Percentiles rank a stretch among this genome's conserved stretches.
Evolutionary conservation across 2,329 filamentous ascomycete genomes (phyloP).

Genomic region (Xylariales sp.): DNA sequence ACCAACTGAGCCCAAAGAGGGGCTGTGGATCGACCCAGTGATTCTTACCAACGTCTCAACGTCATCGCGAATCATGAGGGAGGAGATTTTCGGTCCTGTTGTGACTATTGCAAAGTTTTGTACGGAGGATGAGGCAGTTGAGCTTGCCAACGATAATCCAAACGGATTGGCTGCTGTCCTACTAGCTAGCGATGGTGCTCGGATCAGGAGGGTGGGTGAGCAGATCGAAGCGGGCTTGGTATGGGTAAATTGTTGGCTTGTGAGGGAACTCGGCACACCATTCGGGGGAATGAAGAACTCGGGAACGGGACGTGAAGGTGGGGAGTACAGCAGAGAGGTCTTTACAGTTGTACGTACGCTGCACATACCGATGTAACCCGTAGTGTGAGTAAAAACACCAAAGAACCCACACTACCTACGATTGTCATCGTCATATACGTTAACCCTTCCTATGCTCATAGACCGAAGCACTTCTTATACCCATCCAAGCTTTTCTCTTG

Average conservation of each 20-base stretch:
- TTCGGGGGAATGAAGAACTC: constrained; percentile 31
- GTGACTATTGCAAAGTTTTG: constrained; percentile 33
- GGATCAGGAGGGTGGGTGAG: constrained; percentile 26
- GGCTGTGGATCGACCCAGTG: constrained; percentile 25
- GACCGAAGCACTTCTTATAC: constrained; percentile 2
- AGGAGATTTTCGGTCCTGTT: constrained; percentile 40
- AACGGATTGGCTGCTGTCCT: constrained; percentile 26
- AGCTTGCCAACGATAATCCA: constrained; percentile 24
- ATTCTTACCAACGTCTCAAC: constrained; percentile 20
- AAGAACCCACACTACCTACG: neutral
- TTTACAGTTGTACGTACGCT: constrained; percentile 28
- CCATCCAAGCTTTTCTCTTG: neutral
- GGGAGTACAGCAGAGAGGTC: constrained; percentile 28
- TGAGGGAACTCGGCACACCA: constrained; percentile 27
- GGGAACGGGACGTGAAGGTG: constrained; percentile 26
- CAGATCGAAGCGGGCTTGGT: constrained; percentile 27
- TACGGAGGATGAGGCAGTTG: constrained; percentile 21
- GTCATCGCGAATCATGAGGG: constrained; percentile 26
- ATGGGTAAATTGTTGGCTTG: constrained; percentile 30
- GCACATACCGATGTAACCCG: constrained; percentile 18
- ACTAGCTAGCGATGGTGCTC: constrained; percentile 24
- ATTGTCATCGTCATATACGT: too few species aligned
- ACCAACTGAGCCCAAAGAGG: constrained; percentile 10
- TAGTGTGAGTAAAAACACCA: neutral
- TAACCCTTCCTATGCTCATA: too few species aligned